phyloP scores from a whole-genome alignment of 768 basidiomycete genomes.

The Mycena olivaceomarginata region DNA sequence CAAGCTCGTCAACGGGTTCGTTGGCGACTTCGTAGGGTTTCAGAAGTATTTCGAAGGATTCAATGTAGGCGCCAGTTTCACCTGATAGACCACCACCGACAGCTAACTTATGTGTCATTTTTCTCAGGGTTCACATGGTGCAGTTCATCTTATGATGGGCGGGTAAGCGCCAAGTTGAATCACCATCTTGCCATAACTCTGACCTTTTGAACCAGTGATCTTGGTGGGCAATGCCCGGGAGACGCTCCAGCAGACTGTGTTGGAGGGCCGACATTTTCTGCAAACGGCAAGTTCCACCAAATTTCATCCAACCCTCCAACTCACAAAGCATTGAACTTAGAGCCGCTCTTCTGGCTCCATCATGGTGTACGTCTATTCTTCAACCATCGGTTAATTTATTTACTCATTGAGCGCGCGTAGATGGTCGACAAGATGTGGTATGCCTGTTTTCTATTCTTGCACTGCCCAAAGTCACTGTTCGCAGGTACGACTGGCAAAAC shows the following conservation, averaged over 20 bases:
- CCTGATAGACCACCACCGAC: not conserved
- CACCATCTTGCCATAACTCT: not conserved
- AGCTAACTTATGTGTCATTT: not conserved
- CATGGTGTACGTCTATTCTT: conserved; percentile 52
- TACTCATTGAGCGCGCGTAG: conserved; percentile 16
- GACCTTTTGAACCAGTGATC: conserved; percentile 47
- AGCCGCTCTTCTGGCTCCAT: conserved; percentile 61
- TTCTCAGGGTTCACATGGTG: conserved; percentile 55
- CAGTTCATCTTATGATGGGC: conserved; percentile 55
- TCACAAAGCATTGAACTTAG: conserved; percentile 36
- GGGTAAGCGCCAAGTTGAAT: conserved; percentile 37
- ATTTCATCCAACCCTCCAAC: not conserved
- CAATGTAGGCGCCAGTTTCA: conserved; percentile 42
- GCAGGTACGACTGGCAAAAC: conserved; percentile 59
- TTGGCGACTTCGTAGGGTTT: conserved; percentile 57
- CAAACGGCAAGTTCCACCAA: conserved; percentile 51
- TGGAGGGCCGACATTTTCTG: conserved; percentile 54
- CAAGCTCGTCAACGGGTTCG: conserved; percentile 50
- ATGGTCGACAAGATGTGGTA: conserved; percentile 63
- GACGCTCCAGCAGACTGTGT: conserved; percentile 50
- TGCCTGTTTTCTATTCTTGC: not conserved
- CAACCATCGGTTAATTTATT: not conserved
- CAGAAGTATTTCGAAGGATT: conserved; percentile 55
- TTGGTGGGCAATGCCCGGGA: conserved; percentile 52
- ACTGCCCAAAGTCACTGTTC: not conserved